Evolutionary conservation across 495 filamentous ascomycete genomes (phyloP).

Genomic region (Hypoxylon lienhwacheense): DNA sequence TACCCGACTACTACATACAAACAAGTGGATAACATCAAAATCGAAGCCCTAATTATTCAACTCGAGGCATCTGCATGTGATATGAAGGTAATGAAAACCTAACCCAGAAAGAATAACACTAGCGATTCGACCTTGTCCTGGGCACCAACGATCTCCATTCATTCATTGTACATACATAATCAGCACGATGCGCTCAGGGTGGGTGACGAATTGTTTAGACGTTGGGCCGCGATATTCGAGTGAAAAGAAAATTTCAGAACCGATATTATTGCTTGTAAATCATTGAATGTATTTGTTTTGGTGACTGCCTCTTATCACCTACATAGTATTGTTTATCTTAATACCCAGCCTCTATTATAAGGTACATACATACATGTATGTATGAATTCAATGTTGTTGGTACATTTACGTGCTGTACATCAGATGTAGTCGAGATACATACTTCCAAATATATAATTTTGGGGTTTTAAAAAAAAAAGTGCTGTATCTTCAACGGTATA

Average conservation of each 20-base stretch:
- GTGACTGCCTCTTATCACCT: too few relatives aligned
- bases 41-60: constrained; percentile 1
- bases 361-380: too few relatives aligned
- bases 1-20: too few relatives aligned
- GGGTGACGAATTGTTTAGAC: constrained; percentile 17
- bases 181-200: constrained; percentile 8
- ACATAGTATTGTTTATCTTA: too few relatives aligned
- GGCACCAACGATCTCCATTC: constrained; percentile 27
- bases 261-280: constrained; percentile 13
- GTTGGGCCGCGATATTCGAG: constrained; percentile 27
- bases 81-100: constrained; percentile 19
- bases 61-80: constrained; percentile 12
- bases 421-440: too few relatives aligned
- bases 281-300: constrained; percentile 13
- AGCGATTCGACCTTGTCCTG: constrained; percentile 19
- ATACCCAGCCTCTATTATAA: too few relatives aligned
- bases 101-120: constrained; percentile 18
- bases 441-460: too few relatives aligned
- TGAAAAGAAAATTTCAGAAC: too few relatives aligned
- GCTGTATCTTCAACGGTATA: too few relatives aligned
- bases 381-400: too few relatives aligned
- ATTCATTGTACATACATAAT: constrained; percentile 10
- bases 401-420: too few relatives aligned
- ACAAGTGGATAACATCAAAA: not conserved
- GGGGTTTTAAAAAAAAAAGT: too few relatives aligned